phyloP scores from a whole-genome alignment of 2,329 filamentous ascomycete species.

The Colletotrichum kahawae region DNA sequence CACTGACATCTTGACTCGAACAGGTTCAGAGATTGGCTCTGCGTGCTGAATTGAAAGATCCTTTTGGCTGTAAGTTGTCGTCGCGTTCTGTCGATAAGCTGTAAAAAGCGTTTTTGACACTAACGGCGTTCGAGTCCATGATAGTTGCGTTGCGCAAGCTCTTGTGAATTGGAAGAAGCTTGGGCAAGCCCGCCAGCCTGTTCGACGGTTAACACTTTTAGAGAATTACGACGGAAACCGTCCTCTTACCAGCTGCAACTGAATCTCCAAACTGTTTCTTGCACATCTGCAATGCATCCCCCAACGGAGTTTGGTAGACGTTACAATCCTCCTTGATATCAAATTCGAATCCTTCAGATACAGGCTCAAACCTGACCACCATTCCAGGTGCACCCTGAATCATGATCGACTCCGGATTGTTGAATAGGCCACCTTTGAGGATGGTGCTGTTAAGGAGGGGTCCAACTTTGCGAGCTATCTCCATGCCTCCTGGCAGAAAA shows the following conservation, averaged over 20 bases:
- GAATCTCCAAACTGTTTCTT: constrained; percentile 21
- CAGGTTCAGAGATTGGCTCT: background rate
- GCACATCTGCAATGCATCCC: constrained; percentile 26
- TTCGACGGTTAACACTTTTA: background rate
- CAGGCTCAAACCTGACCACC: constrained; percentile 16
- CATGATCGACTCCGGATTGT: constrained; percentile 15
- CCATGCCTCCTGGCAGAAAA: constrained; percentile 24
- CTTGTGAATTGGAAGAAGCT: constrained; percentile 3
- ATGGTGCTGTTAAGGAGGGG: constrained; percentile 21
- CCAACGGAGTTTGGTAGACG: constrained; percentile 12
- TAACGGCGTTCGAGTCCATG: constrained; percentile 14
- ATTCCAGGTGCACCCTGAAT: constrained; percentile 21
- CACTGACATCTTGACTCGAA: constrained; percentile 1
- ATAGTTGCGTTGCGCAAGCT: constrained; percentile 7
- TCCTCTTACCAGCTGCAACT: constrained; percentile 20
- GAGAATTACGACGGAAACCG: no score
- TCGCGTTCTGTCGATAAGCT: constrained; percentile 18
- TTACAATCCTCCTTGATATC: constrained; percentile 19
- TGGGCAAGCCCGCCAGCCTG: constrained; percentile 25
- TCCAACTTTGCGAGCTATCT: constrained; percentile 18
- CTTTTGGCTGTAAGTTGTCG: constrained; percentile 22
- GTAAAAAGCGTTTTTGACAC: constrained; percentile 23
- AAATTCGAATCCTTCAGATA: constrained; percentile 1
- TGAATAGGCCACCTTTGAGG: constrained; percentile 18
- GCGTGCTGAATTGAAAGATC: constrained; percentile 26